phyloP scores from a whole-genome alignment of 345 rosid genomes.

The Camelina laxa region DNA sequence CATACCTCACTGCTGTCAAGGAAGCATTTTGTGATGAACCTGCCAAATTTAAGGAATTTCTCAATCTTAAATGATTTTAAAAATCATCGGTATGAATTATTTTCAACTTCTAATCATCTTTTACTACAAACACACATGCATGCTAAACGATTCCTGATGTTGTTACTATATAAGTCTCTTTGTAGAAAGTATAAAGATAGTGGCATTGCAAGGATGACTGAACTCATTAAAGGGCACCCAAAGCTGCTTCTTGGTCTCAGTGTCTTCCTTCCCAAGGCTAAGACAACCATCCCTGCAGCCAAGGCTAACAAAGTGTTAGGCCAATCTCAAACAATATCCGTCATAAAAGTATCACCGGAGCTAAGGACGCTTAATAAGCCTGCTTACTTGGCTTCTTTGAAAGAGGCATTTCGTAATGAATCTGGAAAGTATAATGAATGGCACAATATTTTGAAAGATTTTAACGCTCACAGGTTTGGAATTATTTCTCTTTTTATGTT shows the following conservation, averaged over 20 bases:
- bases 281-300: not conserved
- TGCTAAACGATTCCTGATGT: not conserved
- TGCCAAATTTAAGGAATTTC: slow-evolving; percentile 2
- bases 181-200: not conserved
- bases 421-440: not conserved
- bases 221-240: not conserved
- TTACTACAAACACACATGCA: not conserved
- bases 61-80: not conserved
- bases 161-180: not conserved
- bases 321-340: not conserved
- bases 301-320: not conserved
- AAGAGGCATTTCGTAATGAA: not conserved
- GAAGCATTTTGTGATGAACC: not conserved
- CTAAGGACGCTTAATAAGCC: not conserved
- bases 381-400: not conserved
- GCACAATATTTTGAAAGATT: not conserved
- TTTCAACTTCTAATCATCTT: not conserved
- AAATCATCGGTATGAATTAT: not conserved
- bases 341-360: not conserved
- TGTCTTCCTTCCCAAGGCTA: not conserved
- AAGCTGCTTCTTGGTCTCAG: slow-evolving; percentile 1
- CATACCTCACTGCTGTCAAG: not conserved
- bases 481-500: not conserved
- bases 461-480: not conserved
- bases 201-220: not conserved